phyloP scores from a whole-genome alignment of 495 filamentous ascomycete genomes.

The Hyaloscypha finlandica region DNA sequence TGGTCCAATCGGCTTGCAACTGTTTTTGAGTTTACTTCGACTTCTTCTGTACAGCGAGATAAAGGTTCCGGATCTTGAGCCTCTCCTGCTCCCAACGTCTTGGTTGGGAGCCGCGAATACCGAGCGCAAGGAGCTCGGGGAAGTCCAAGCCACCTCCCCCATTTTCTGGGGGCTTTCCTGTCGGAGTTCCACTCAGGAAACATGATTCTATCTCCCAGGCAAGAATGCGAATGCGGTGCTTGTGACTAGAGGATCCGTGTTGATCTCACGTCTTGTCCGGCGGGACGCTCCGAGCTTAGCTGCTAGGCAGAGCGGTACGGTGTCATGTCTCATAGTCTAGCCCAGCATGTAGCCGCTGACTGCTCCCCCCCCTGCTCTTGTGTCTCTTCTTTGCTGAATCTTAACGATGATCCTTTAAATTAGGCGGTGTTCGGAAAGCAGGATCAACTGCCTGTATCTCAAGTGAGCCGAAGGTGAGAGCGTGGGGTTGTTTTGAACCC shows the following conservation, averaged over 20 bases:
- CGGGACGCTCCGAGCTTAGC: not conserved
- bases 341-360: not conserved
- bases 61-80: not conserved
- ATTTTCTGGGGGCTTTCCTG: too few species aligned
- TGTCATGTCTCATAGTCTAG: not conserved
- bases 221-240: not conserved
- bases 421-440: too few species aligned
- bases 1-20: not conserved
- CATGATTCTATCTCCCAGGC: not conserved
- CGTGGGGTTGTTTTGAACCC: too few species aligned
- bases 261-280: not conserved
- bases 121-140: not conserved
- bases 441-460: too few species aligned
- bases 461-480: too few species aligned
- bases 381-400: too few species aligned
- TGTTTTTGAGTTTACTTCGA: not conserved
- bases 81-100: not conserved
- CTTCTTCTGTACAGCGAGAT: not conserved
- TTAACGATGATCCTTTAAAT: too few species aligned
- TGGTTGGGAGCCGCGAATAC: not conserved
- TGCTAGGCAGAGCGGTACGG: not conserved
- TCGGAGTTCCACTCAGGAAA: not conserved
- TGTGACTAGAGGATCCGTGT: not conserved
- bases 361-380: not conserved
- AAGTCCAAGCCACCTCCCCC: too few species aligned